Conservation (phyloP, 148 eudicot species). For the Gaultheria prostrata region DNA sequence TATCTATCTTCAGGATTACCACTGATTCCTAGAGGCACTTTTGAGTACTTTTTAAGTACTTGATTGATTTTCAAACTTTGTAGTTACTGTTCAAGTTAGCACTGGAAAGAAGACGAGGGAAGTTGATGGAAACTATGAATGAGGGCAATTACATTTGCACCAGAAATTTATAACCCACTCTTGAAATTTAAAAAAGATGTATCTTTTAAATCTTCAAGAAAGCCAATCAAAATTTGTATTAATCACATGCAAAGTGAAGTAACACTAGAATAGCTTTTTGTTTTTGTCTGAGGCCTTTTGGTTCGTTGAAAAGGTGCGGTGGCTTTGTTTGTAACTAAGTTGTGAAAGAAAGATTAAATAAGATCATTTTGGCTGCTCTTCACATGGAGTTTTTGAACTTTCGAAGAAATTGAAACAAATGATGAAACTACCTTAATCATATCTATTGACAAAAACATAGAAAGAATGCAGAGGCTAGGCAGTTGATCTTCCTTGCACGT, state of each 20-base stretch:
- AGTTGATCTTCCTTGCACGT: no score
- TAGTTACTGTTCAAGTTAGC: not conserved
- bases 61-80: not conserved
- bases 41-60: not conserved
- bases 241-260: not conserved
- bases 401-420: not conserved
- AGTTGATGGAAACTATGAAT: not conserved
- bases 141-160: not conserved
- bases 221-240: not conserved
- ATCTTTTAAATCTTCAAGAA: not conserved
- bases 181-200: not conserved
- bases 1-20: not conserved
- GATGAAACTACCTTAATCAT: not conserved
- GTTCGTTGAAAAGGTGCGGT: not conserved
- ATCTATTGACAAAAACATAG: not conserved
- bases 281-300: not conserved
- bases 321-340: not conserved
- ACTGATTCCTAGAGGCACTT: not conserved
- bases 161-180: not conserved
- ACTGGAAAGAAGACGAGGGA: not conserved
- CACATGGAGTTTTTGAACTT: not conserved
- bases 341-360: not conserved
- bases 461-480: not conserved
- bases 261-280: not conserved
- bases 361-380: not conserved